Evolutionary conservation across 1,139 yeast genomes (phyloP).

Genomic region (Nakaseomyces nivariensis): DNA sequence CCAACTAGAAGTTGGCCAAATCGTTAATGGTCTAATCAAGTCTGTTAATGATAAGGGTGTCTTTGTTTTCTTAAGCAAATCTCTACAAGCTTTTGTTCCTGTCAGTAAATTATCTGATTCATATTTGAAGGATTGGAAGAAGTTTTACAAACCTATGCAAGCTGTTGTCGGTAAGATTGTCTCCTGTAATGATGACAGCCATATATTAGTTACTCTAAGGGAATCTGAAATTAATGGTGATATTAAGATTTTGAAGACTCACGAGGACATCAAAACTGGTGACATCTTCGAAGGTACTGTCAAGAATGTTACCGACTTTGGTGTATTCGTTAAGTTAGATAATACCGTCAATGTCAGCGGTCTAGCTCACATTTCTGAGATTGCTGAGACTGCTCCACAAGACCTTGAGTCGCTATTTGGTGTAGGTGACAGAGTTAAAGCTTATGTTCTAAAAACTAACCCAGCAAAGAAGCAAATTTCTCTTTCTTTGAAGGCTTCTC

Average conservation of each 20-base stretch:
- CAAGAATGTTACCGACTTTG: conserved; percentile 72
- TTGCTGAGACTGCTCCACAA: conserved; percentile 59
- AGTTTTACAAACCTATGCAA: conserved; percentile 59
- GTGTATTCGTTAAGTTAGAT: conserved; percentile 77
- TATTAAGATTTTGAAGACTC: conserved; percentile 42
- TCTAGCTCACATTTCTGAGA: conserved; percentile 77
- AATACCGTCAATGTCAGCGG: conserved; percentile 73
- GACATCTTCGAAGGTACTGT: conserved; percentile 73
- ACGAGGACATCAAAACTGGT: conserved; percentile 60
- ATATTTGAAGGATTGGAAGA: conserved; percentile 80
- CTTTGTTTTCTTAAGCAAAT: conserved; percentile 66
- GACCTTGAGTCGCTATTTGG: conserved; percentile 53
- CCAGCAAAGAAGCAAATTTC: conserved; percentile 41
- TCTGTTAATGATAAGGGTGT: conserved; percentile 70
- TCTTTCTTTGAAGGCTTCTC: conserved; percentile 12
- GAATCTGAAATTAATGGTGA: conserved; percentile 73
- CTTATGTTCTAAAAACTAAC: conserved; percentile 59
- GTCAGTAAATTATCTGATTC: conserved; percentile 75
- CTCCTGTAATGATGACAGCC: conserved; percentile 50
- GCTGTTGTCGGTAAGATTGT: conserved; percentile 67
- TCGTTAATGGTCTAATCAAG: conserved; percentile 71
- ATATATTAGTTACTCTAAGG: conserved; percentile 69
- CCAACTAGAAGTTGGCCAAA: conserved; percentile 61
- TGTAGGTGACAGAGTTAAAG: conserved; percentile 85
- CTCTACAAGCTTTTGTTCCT: conserved; percentile 70